These are phyloP conservation scores for Starmera amethionina DNA, from an alignment of 805 yeast species.

Conservation along the genomic window DNA sequence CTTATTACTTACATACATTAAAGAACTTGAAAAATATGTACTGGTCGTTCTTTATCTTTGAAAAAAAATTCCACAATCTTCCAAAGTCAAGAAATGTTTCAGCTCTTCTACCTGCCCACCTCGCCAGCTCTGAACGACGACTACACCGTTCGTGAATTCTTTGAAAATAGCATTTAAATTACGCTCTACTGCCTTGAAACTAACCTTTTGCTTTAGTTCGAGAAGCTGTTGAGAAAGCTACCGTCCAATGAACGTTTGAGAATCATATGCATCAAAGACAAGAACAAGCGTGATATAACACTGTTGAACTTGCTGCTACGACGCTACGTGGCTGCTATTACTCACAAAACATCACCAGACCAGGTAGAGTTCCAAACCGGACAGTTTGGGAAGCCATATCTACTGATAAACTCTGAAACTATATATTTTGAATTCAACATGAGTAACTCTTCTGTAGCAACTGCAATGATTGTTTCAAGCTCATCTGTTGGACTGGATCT, in stretches of 20 bases:
- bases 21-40: too few species aligned
- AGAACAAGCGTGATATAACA: conserved; percentile 24
- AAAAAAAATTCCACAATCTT: too few species aligned
- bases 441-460: conserved; percentile 45
- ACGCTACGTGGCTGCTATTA: conserved; percentile 27
- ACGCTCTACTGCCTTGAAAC: too few species aligned
- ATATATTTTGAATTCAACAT: conserved; percentile 38
- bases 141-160: too few species aligned
- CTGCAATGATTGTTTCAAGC: conserved; percentile 32
- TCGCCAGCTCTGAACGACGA: too few species aligned
- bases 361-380: conserved; percentile 22
- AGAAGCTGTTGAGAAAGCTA: conserved; percentile 9
- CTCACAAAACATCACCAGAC: conserved; percentile 11
- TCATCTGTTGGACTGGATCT: conserved; percentile 35
- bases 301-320: conserved; percentile 39
- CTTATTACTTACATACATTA: too few species aligned
- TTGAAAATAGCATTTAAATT: too few species aligned
- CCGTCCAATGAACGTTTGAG: conserved; percentile 31
- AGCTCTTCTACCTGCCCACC: too few species aligned
- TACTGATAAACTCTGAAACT: conserved; percentile 11
- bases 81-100: too few species aligned
- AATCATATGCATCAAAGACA: conserved; percentile 30
- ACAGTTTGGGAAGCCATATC: conserved; percentile 48
- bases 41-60: too few species aligned
- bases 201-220: too few species aligned